Evolutionary conservation across 2,329 filamentous ascomycete genomes (phyloP).

Genomic region (Aspergillus clavatus): DNA sequence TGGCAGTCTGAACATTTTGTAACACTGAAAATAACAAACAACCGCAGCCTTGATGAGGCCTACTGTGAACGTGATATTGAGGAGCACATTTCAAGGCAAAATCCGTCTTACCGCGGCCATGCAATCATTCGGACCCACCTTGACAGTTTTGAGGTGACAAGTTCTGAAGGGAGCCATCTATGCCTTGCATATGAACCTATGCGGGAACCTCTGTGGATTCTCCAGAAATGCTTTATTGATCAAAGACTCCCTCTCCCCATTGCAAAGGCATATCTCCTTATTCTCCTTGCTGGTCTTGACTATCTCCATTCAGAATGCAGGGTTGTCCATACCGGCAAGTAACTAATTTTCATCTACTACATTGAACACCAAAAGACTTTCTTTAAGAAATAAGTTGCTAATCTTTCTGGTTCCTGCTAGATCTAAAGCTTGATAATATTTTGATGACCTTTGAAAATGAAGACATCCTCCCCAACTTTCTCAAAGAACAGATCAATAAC

Average conservation of each 20-base stretch:
- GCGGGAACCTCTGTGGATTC: conserved; percentile 29
- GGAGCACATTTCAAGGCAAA: conserved; percentile 22
- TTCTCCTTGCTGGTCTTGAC: conserved; percentile 36
- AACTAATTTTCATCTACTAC: neutral
- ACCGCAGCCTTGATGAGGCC: conserved; percentile 11
- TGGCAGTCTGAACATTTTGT: conserved; percentile 14
- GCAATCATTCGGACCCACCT: conserved; percentile 14
- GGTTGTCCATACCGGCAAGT: conserved; percentile 37
- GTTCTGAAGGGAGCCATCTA: conserved; percentile 22
- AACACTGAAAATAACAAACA: conserved; percentile 26
- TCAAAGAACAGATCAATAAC: conserved; percentile 16
- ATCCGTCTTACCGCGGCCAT: conserved; percentile 19
- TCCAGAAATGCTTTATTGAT: conserved; percentile 20
- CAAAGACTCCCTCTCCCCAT: conserved; percentile 22
- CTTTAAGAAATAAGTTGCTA: neutral
- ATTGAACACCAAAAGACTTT: neutral
- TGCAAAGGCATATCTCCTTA: conserved; percentile 27
- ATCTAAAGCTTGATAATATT: conserved; percentile 41
- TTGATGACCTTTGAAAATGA: conserved; percentile 25
- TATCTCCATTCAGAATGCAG: conserved; percentile 37
- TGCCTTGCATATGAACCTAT: conserved; percentile 33
- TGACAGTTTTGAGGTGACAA: conserved; percentile 15
- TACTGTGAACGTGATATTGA: conserved; percentile 22
- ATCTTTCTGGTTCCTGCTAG: conserved; percentile 8
- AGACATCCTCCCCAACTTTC: conserved; percentile 7